Conservation (phyloP, 352 stramenopile species). For the Globisporangium solare region DNA sequence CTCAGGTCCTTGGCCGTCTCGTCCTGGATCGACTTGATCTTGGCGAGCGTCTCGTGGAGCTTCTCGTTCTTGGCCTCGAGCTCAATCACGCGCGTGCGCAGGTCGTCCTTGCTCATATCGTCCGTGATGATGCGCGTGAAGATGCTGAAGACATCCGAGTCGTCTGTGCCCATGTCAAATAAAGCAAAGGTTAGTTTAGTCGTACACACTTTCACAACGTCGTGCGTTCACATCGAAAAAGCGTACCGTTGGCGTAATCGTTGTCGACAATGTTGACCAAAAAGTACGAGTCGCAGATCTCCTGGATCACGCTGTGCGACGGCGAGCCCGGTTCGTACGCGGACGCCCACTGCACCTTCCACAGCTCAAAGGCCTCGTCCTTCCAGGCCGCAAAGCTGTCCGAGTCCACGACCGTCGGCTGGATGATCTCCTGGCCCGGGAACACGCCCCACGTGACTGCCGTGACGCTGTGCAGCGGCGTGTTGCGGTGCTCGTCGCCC, state of each 20-base stretch:
- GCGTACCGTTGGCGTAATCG: slow-evolving; percentile 86
- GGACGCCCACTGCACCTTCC: slow-evolving; percentile 95
- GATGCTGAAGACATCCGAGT: slow-evolving; percentile 79
- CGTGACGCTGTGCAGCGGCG: slow-evolving; percentile 82
- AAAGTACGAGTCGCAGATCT: slow-evolving; percentile 95
- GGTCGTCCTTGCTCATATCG: slow-evolving; percentile 72
- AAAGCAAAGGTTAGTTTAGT: neutral
- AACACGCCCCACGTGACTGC: slow-evolving; percentile 98
- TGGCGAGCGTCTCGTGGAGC: slow-evolving; percentile 68
- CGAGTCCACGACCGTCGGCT: slow-evolving; percentile 96
- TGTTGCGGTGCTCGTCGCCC: slow-evolving; percentile 74
- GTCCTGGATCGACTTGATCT: slow-evolving; percentile 61
- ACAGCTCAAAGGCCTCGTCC: slow-evolving; percentile 97
- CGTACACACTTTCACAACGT: neutral
- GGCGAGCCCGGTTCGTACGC: slow-evolving; percentile 89
- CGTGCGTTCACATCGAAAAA: neutral
- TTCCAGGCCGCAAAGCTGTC: slow-evolving; percentile 93
- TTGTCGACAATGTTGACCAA: slow-evolving; percentile 99
- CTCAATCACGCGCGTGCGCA: slow-evolving; percentile 63
- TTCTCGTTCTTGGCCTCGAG: slow-evolving; percentile 70
- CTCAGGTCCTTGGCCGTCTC: slow-evolving; percentile 48
- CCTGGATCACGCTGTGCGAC: slow-evolving; percentile 53
- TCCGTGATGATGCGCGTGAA: slow-evolving; percentile 83
- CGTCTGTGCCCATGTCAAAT: slow-evolving; percentile 29
- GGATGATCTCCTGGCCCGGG: slow-evolving; percentile 91